phyloP scores from a whole-genome alignment of 768 basidiomycete species.

The Pleurotus djamor region DNA sequence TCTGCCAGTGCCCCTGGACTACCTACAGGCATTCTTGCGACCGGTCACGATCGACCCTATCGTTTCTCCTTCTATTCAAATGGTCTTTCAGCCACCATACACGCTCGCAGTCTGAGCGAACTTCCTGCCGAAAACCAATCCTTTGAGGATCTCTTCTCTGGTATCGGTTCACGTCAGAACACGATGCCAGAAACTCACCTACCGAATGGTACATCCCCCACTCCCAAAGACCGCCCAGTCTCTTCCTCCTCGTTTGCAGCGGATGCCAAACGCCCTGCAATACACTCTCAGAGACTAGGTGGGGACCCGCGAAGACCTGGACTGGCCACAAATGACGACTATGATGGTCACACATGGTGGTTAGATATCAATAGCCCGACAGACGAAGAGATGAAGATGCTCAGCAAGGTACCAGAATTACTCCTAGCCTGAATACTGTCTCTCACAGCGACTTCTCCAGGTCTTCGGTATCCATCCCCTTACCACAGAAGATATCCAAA shows the following conservation, averaged over 20 bases:
- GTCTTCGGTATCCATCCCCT: conserved; percentile 97
- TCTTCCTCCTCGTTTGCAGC: background rate
- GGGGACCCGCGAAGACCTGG: conserved; percentile 4
- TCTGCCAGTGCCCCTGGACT: conserved; percentile 13
- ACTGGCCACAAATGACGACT: conserved; percentile 26
- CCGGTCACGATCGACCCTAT: conserved; percentile 85
- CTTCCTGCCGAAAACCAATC: conserved; percentile 91
- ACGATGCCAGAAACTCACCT: conserved; percentile 4
- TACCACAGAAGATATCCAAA: conserved; percentile 98
- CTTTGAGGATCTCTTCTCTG: conserved; percentile 87
- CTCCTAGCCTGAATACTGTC: background rate
- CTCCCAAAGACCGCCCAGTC: background rate
- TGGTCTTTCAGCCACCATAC: conserved; percentile 87
- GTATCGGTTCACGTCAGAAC: conserved; percentile 27
- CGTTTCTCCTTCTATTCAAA: conserved; percentile 99
- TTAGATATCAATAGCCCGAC: conserved; percentile 91
- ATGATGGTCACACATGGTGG: conserved; percentile 93
- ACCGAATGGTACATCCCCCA: conserved; percentile 8
- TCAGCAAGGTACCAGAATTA: conserved; percentile 68
- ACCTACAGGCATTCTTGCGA: conserved; percentile 34
- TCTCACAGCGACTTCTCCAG: conserved; percentile 33
- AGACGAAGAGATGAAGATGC: conserved; percentile 97
- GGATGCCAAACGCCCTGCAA: background rate
- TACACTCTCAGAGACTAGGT: conserved; percentile 1
- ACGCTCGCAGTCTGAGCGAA: conserved; percentile 89